Base-by-base conservation (phyloP, 805 yeast species). In the Schwanniomyces pseudopolymorphus region DNA sequence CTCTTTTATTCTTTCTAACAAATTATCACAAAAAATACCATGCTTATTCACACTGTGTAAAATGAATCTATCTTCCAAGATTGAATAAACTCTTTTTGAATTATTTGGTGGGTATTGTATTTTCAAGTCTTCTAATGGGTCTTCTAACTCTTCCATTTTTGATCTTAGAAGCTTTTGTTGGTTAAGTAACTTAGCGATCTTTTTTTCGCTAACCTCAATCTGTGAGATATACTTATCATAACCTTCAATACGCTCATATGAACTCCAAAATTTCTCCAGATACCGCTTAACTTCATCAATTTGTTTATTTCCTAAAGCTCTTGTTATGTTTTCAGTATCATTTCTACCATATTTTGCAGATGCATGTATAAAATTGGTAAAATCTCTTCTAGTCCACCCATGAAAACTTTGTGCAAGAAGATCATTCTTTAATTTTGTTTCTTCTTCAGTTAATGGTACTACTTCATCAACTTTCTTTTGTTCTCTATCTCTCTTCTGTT, bases 81-180 rank as follows among this genome's bases (percentile, higher is more conserved):
- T 79, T 7, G 87, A 81, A 56, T 85, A 87, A 7, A 85, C 75
- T 54, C 90, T 69, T 57, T 87, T 85, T 10, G 94, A 85, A 60
- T 85, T 87, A 59, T 86, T 87, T n/a, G 91, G 91, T 0, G 94
- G 92, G 49, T 85, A 87, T 45, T 80, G 85, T 20, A 87, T 82
- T 3, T 66, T 66, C 63, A 87, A 66, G 37, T 84, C 83, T 39
- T 81, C 81, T 19, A 85, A 60, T 0, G 91, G 90, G 47, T 77
- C 79, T n/a, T 71, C 69, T 36, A 75, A 70, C 45, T 73, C 77
- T 39, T 73, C 73, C 52, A 86, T 66, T 54, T 85, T 85, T 26
- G 63, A 66, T 2, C 72, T 73, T 31, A 87, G 66, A 8, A 84
- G 65, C 42, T 69, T 72, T 49, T 83, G 80, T 58, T 87, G 92